A percentile compares a stretch with the other conserved stretches of the same genome.
Conservation (phyloP, 2,329 filamentous ascomycete species). For the Pyrenochaeta sp. region DNA sequence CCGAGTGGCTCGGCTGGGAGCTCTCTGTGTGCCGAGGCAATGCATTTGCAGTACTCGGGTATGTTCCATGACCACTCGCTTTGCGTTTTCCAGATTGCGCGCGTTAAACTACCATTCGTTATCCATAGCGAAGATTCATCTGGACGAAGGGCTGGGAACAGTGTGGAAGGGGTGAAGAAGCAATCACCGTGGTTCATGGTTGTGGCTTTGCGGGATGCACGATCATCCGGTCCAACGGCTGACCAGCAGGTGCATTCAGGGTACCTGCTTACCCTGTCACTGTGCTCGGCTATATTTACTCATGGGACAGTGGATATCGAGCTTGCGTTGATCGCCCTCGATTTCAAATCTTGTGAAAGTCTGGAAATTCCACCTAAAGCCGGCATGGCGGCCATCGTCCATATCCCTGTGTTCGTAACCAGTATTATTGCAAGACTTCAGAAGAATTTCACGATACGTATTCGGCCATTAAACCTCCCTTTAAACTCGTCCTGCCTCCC, state of each 20-base stretch:
- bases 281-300: not conserved
- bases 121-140: too few relatives aligned
- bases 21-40: conserved; percentile 30
- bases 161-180: not conserved
- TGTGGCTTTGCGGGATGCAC: not conserved
- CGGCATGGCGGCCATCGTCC: too few relatives aligned
- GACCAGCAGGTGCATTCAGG: not conserved
- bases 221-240: conserved; percentile 2
- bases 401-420: too few relatives aligned
- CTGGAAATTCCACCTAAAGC: not conserved
- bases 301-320: not conserved
- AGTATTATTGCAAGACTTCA: too few relatives aligned
- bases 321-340: not conserved
- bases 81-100: not conserved
- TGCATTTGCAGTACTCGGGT: conserved; percentile 15
- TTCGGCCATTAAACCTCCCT: not conserved
- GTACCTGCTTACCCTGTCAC: not conserved
- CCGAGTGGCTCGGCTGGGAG: conserved; percentile 28
- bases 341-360: conserved; percentile 1
- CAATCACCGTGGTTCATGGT: not conserved
- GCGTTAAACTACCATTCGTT: too few relatives aligned
- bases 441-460: not conserved
- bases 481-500: not conserved
- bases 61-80: not conserved
- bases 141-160: too few relatives aligned